Conservation (phyloP, 306 rosid species). For the Senna siamea region DNA sequence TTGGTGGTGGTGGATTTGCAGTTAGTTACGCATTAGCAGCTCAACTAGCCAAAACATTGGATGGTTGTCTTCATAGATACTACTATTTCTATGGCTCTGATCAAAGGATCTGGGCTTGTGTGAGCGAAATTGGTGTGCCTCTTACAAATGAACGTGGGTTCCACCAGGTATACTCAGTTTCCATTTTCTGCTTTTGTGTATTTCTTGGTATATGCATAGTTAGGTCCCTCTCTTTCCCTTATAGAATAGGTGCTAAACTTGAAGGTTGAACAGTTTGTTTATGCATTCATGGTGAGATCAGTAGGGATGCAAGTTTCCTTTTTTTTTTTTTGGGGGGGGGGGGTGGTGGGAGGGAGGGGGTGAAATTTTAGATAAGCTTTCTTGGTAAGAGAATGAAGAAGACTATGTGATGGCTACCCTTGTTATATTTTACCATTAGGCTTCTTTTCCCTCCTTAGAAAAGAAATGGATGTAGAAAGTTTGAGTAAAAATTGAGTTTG, state of each 20-base stretch:
- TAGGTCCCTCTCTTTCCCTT: constrained; percentile 6
- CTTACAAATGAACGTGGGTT: constrained; percentile 76
- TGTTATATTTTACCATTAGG: too few species aligned
- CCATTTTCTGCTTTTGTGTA: not conserved
- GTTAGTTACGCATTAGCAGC: constrained; percentile 82
- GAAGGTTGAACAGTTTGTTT: constrained; percentile 12
- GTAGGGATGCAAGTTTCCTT: too few species aligned
- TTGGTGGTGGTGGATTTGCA: constrained; percentile 96
- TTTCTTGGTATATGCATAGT: not conserved
- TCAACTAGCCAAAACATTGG: constrained; percentile 57
- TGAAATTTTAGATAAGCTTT: not conserved
- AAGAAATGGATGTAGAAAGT: not conserved
- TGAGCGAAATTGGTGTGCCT: constrained; percentile 76
- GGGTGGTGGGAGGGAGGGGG: too few species aligned
- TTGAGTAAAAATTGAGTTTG: too few species aligned
- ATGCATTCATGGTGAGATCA: too few species aligned
- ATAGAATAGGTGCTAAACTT: not conserved
- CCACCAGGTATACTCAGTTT: constrained; percentile 76
- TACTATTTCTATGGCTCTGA: constrained; percentile 88
- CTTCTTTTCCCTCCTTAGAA: too few species aligned
- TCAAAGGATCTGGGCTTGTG: constrained; percentile 90
- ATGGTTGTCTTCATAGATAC: constrained; percentile 83
- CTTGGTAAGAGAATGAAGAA: constrained; percentile 3
- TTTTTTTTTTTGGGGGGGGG: too few species aligned
- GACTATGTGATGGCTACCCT: not conserved